Conservation (phyloP, 2,329 filamentous ascomycete genomes). For the Paraconiothyrium sp. region DNA sequence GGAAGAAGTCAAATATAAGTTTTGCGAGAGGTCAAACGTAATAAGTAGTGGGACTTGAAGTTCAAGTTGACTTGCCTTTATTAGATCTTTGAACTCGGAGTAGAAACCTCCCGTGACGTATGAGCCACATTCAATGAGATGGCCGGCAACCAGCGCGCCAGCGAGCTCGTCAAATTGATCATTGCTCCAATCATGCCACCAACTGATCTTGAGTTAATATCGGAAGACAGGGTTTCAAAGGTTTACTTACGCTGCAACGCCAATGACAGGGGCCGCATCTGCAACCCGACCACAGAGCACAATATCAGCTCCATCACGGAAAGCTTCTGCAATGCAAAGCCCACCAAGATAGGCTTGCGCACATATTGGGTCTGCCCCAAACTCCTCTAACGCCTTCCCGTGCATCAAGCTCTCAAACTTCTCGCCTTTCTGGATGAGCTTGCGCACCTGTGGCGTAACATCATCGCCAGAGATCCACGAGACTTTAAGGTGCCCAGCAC, state of each 20-base stretch:
- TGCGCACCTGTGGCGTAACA: slow-evolving; percentile 43
- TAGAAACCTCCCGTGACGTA: slow-evolving; percentile 47
- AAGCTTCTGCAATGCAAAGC: slow-evolving; percentile 18
- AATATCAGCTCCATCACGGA: slow-evolving; percentile 16
- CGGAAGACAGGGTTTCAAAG: neutral
- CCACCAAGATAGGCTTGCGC: slow-evolving; percentile 18
- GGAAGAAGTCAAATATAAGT: neutral
- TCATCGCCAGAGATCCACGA: slow-evolving; percentile 19
- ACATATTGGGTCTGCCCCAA: slow-evolving; percentile 20
- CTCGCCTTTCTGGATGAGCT: slow-evolving; percentile 45
- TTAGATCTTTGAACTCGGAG: slow-evolving; percentile 50
- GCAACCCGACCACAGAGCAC: slow-evolving; percentile 40
- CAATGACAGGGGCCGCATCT: slow-evolving; percentile 18
- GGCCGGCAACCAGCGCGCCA: slow-evolving; percentile 50
- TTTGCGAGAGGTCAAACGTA: neutral
- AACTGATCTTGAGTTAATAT: slow-evolving; percentile 41
- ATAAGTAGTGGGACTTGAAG: no score
- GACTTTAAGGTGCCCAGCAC: slow-evolving; percentile 11
- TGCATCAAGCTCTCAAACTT: slow-evolving; percentile 52
- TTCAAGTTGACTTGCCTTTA: slow-evolving; percentile 26
- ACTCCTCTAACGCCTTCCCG: slow-evolving; percentile 43
- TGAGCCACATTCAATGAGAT: slow-evolving; percentile 52
- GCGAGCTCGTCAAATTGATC: slow-evolving; percentile 46
- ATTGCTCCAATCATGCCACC: slow-evolving; percentile 62
- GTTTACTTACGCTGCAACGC: slow-evolving; percentile 12